phyloP scores from a whole-genome alignment of 306 rosid species.

The Urtica urens region DNA sequence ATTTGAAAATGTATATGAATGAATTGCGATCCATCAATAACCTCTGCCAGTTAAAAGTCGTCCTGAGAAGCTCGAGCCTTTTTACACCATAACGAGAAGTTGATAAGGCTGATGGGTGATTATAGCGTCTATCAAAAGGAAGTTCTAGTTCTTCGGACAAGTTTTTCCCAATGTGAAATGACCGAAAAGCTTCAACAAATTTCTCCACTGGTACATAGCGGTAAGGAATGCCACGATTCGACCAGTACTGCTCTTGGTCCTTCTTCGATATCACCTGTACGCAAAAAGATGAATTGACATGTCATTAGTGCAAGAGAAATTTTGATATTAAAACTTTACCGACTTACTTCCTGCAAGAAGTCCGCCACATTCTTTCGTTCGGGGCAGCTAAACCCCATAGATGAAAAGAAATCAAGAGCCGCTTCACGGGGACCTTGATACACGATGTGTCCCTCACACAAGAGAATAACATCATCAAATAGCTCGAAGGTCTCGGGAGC shows the following conservation, averaged over 20 bases:
- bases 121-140: constrained; percentile 74
- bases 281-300: constrained; percentile 6
- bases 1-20: constrained; percentile 84
- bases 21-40: constrained; percentile 87
- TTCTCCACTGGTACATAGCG: constrained; percentile 63
- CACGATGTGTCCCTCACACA: constrained; percentile 90
- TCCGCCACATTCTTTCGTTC: constrained; percentile 93
- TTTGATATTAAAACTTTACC: constrained; percentile 6
- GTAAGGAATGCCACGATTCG: constrained; percentile 60
- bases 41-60: constrained; percentile 70
- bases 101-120: constrained; percentile 93
- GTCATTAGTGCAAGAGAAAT: neutral
- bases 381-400: constrained; percentile 87
- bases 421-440: constrained; percentile 81
- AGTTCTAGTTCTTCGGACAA: constrained; percentile 51
- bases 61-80: constrained; percentile 65
- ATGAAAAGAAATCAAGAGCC: constrained; percentile 65
- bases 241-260: constrained; percentile 99
- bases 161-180: constrained; percentile 52
- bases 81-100: constrained; percentile 54
- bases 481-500: constrained; percentile 96
- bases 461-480: constrained; percentile 87
- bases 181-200: constrained; percentile 67
- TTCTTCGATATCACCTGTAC: constrained; percentile 82
- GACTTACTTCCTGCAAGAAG: constrained; percentile 93